Conservation (phyloP, 192 early-diverging fungal genomes). For the Coemansia sp. region DNA sequence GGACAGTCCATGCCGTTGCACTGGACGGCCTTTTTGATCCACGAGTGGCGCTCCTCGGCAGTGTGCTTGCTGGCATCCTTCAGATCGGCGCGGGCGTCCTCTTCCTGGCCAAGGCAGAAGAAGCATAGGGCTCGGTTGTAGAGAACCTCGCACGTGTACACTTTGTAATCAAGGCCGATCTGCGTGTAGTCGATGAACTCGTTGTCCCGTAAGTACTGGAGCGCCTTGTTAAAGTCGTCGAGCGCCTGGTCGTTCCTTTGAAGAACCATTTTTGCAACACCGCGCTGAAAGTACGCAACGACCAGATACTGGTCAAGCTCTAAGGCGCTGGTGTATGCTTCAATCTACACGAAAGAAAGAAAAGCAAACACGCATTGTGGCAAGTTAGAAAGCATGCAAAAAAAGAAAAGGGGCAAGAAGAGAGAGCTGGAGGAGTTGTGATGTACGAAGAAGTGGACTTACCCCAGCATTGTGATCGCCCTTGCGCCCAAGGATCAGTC, state of each 20-base stretch:
- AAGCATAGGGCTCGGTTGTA: slow-evolving; percentile 89
- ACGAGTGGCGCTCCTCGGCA: slow-evolving; percentile 66
- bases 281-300: slow-evolving; percentile 90
- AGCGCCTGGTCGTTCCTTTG: slow-evolving; percentile 71
- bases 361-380: not conserved
- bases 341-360: slow-evolving; percentile 59
- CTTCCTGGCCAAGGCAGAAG: slow-evolving; percentile 70
- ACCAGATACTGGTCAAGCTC: slow-evolving; percentile 84
- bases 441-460: slow-evolving; percentile 40
- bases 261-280: slow-evolving; percentile 74
- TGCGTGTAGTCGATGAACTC: slow-evolving; percentile 93
- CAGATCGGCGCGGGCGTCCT: slow-evolving; percentile 72
- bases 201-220: slow-evolving; percentile 79
- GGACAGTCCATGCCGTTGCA: slow-evolving; percentile 61
- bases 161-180: slow-evolving; percentile 85
- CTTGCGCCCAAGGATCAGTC: slow-evolving; percentile 71
- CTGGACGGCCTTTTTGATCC: slow-evolving; percentile 65
- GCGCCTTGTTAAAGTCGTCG: slow-evolving; percentile 77
- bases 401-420: not conserved
- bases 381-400: not conserved
- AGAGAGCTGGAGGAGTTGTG: not conserved
- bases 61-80: slow-evolving; percentile 52
- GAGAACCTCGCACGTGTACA: slow-evolving; percentile 84
- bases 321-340: slow-evolving; percentile 70
- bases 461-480: slow-evolving; percentile 80